Conservation (phyloP, 2,329 filamentous ascomycete species). For the Dactylellina cionopaga region DNA sequence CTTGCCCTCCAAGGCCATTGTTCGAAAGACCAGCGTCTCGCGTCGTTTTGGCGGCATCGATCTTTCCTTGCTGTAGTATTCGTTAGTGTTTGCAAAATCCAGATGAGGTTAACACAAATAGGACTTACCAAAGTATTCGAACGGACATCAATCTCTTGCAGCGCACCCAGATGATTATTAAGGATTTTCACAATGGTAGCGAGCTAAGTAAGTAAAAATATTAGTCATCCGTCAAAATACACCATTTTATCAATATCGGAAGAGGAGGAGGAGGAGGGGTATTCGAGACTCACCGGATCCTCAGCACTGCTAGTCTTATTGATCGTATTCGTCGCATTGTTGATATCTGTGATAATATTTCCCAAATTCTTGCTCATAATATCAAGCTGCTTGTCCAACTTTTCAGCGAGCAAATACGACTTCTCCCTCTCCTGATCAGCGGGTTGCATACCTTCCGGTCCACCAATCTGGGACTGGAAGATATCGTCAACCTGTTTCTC, state of each 20-base stretch:
- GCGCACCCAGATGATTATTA: slow-evolving; percentile 88
- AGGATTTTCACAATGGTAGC: slow-evolving; percentile 95
- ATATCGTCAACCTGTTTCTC: slow-evolving; percentile 91
- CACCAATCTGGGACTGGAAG: slow-evolving; percentile 80
- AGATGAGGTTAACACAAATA: neutral
- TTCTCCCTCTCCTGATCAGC: slow-evolving; percentile 95
- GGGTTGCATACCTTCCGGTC: slow-evolving; percentile 78
- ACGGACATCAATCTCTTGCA: slow-evolving; percentile 82
- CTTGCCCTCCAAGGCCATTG: slow-evolving; percentile 49
- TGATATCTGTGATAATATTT: slow-evolving; percentile 99
- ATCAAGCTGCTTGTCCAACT: slow-evolving; percentile 86
- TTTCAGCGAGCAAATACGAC: slow-evolving; percentile 96
- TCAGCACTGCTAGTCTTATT: slow-evolving; percentile 89
- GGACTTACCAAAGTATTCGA: slow-evolving; percentile 48
- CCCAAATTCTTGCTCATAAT: slow-evolving; percentile 92
- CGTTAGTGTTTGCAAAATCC: neutral
- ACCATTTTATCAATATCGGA: slow-evolving; percentile 32
- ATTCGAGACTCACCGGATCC: slow-evolving; percentile 75
- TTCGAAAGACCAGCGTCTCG: slow-evolving; percentile 43
- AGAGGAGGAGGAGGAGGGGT: slow-evolving; percentile 48
- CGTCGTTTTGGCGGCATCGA: slow-evolving; percentile 28
- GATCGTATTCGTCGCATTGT: slow-evolving; percentile 85
- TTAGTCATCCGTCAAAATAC: slow-evolving; percentile 48
- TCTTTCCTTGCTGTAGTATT: slow-evolving; percentile 41
- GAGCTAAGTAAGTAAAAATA: slow-evolving; percentile 67